Evolutionary conservation across 148 eudicot species (phyloP).

Genomic region (Fagopyrum homotropicum): DNA sequence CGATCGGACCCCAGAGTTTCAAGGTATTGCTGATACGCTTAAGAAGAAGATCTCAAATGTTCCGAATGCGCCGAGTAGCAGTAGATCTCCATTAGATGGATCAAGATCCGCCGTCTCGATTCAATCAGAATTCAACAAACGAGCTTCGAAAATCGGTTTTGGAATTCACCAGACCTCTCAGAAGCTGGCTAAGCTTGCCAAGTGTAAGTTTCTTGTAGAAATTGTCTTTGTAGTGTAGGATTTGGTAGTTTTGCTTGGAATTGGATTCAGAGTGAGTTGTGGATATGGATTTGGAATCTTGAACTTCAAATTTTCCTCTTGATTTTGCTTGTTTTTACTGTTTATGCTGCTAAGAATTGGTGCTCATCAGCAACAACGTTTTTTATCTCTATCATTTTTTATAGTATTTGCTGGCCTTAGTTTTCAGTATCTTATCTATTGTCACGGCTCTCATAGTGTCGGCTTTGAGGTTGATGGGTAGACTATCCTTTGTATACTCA

Average conservation of each 20-base stretch:
- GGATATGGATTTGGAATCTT: neutral
- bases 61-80: constrained; percentile 26
- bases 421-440: neutral
- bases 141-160: constrained; percentile 67
- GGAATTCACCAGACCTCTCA: constrained; percentile 80
- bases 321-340: constrained; percentile 6
- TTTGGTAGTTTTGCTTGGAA: neutral
- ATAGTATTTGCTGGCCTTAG: neutral
- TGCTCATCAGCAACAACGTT: neutral
- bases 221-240: neutral
- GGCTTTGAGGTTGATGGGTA: neutral
- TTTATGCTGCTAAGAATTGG: neutral
- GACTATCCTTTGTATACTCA: neutral
- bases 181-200: constrained; percentile 74
- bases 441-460: neutral
- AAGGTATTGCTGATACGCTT: constrained; percentile 41
- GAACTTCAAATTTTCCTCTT: neutral
- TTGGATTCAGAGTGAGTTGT: neutral
- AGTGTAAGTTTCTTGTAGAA: constrained; percentile 39
- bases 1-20: constrained; percentile 71
- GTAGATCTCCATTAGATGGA: constrained; percentile 23
- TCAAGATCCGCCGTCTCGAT: constrained; percentile 44
- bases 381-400: neutral
- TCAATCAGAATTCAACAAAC: constrained; percentile 63
- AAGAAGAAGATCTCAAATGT: constrained; percentile 36